phyloP scores from a whole-genome alignment of 2,329 filamentous ascomycete species.

The Colletotrichum lindemuthianum region DNA sequence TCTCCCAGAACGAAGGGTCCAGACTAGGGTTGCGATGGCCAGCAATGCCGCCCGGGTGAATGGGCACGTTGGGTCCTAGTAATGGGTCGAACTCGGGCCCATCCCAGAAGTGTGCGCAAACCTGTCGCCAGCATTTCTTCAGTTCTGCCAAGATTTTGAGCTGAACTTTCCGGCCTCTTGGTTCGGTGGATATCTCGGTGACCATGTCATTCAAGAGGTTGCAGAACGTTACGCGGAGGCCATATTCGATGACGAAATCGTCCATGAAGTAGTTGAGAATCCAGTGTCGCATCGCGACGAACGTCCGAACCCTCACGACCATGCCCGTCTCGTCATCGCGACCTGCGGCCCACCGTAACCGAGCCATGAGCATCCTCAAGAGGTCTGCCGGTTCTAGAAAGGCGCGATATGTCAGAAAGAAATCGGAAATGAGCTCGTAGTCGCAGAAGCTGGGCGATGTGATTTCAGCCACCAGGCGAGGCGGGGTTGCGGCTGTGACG shows the following conservation, averaged over 20 bases:
- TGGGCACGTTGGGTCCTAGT: slow-evolving; percentile 71
- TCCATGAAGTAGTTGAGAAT: slow-evolving; percentile 97
- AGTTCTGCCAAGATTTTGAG: slow-evolving; percentile 92
- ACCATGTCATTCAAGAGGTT: slow-evolving; percentile 78
- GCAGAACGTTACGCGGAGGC: slow-evolving; percentile 82
- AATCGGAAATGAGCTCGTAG: slow-evolving; percentile 96
- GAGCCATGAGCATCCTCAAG: slow-evolving; percentile 83
- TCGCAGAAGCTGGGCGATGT: slow-evolving; percentile 96
- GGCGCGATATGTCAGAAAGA: slow-evolving; percentile 93
- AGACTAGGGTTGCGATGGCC: slow-evolving; percentile 67
- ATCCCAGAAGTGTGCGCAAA: slow-evolving; percentile 92
- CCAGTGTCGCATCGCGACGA: slow-evolving; percentile 96
- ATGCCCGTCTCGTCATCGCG: slow-evolving; percentile 85
- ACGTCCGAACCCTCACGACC: slow-evolving; percentile 94
- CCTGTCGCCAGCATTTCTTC: slow-evolving; percentile 96
- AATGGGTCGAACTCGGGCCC: slow-evolving; percentile 71
- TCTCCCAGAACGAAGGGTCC: slow-evolving; percentile 65
- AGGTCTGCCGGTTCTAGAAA: slow-evolving; percentile 84
- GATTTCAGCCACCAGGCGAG: slow-evolving; percentile 93
- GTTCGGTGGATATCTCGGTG: slow-evolving; percentile 61
- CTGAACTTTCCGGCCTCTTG: slow-evolving; percentile 60
- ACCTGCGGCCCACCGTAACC: slow-evolving; percentile 86
- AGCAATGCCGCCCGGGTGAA: slow-evolving; percentile 79
- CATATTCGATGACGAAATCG: slow-evolving; percentile 84
- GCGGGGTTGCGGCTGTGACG: slow-evolving; percentile 89